Base-by-base conservation (phyloP, 2,329 filamentous ascomycete species). In the Sarocladium oryzae region DNA sequence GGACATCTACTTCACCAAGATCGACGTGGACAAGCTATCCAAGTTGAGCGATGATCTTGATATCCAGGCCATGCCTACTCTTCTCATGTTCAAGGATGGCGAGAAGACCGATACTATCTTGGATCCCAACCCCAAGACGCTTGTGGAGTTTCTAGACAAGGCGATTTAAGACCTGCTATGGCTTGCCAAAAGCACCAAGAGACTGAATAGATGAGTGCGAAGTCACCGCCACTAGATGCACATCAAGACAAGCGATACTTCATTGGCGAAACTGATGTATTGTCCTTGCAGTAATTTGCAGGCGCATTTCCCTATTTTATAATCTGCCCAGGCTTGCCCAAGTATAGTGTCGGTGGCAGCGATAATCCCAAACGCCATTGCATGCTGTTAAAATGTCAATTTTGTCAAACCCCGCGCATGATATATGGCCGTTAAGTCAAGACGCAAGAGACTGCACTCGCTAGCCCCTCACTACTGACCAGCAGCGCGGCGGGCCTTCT, bases 31-130 rank as follows among this genome's bases (percentile, higher is more conserved):
- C 69, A 77, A 88, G 56, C 74, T 89, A 40, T 74, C 82, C 59
- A 82, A 86, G 1, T 78, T 93, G 41, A 84, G 86, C 40, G 78
- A 85, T 63, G 82, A 91, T 63, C 81, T 90, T 58, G 81, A 79
- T 58, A 80, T 95, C 68, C 82, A 86, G 62, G 88, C 89, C 66
- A 95, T 95, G 89, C 89, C 89, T 53, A 93, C 88, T 28, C 95
- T 95, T 73, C 62, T 85, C 52, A 69, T 92, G 62, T 95, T 89
- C 81, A 88, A 88, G 77, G 69, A 83, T 61, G 88, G 86, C 58
- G 69, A 87, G 68, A 84, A 86, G 74, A 67, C 82, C 37, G 73
- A 69, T 38, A 83, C 88, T 69, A 75, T 93, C 20, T 51, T 52
- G 18, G 54, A 56, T 48, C 54, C 54, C 20, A 56, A 56, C 11